These are phyloP conservation scores for Atractiella rhizophila DNA, from an alignment of 768 basidiomycete genomes.

Conservation along the genomic window DNA sequence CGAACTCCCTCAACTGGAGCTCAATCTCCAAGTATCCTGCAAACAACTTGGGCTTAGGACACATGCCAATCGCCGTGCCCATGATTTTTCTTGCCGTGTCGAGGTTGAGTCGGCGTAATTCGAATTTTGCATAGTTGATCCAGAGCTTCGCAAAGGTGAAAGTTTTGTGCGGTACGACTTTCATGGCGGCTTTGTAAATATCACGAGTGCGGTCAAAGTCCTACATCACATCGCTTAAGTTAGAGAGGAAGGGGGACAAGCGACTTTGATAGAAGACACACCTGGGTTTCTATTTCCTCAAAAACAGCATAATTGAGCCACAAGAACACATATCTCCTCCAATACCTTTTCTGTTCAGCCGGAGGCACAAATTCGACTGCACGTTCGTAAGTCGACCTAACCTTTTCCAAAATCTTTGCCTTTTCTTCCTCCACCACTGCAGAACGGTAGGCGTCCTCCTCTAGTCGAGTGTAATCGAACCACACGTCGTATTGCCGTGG, in stretches of 20 bases:
- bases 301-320: constrained; percentile 67
- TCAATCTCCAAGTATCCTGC: constrained; percentile 88
- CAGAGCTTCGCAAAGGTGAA: constrained; percentile 97
- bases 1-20: constrained; percentile 86
- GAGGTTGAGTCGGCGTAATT: constrained; percentile 58
- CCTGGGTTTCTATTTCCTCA: constrained; percentile 87
- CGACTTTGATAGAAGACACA: constrained; percentile 23
- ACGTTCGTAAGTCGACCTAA: constrained; percentile 82
- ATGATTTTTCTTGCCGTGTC: constrained; percentile 64
- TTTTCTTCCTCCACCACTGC: constrained; percentile 43
- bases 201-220: constrained; percentile 65
- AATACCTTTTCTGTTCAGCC: constrained; percentile 66
- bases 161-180: constrained; percentile 75
- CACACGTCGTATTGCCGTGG: constrained; percentile 89
- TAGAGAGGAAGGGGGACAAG: neutral
- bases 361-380: constrained; percentile 91
- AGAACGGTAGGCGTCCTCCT: constrained; percentile 61
- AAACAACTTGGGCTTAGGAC: constrained; percentile 82
- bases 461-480: constrained; percentile 86
- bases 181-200: constrained; percentile 69
- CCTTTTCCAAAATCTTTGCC: constrained; percentile 33
- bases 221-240: constrained; percentile 15
- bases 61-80: constrained; percentile 78
- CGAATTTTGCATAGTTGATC: constrained; percentile 76
- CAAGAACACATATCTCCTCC: constrained; percentile 26